phyloP scores from a whole-genome alignment of 116 monocot species.

The Zostera marina region DNA sequence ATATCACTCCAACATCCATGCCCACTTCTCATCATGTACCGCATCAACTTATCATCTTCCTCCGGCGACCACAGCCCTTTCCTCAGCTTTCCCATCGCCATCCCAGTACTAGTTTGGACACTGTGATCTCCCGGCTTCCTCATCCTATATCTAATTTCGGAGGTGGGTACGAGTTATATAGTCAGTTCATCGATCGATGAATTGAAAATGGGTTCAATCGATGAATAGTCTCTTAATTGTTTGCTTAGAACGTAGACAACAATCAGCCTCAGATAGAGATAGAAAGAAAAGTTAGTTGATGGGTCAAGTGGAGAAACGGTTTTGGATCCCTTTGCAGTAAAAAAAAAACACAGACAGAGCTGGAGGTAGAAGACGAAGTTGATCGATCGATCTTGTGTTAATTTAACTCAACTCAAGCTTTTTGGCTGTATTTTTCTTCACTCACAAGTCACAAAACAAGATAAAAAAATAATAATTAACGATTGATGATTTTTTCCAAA shows the following conservation, averaged over 20 bases:
- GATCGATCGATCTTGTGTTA: slow-evolving; percentile 42
- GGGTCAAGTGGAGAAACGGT: slow-evolving; percentile 19
- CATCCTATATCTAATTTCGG: slow-evolving; percentile 25
- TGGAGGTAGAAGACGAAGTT: slow-evolving; percentile 3
- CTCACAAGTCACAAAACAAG: slow-evolving; percentile 37
- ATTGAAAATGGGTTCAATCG: background rate
- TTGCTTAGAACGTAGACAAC: slow-evolving; percentile 50
- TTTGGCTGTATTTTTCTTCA: slow-evolving; percentile 75
- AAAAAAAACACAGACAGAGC: slow-evolving; percentile 14
- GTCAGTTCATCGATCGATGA: slow-evolving; percentile 4
- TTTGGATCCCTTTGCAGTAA: slow-evolving; percentile 14
- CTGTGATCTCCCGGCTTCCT: slow-evolving; percentile 34
- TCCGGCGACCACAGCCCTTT: slow-evolving; percentile 92
- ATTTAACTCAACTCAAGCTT: slow-evolving; percentile 55
- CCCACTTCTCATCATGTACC: slow-evolving; percentile 61
- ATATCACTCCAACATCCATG: slow-evolving; percentile 87
- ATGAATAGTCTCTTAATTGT: no score
- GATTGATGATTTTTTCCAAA: no score
- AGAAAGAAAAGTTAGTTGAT: slow-evolving; percentile 21
- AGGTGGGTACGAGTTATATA: slow-evolving; percentile 14
- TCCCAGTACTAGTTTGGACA: background rate
- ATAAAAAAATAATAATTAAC: no score
- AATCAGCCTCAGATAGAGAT: slow-evolving; percentile 14
- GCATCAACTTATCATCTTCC: slow-evolving; percentile 82
- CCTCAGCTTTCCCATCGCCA: slow-evolving; percentile 27